Evolutionary conservation across 2,329 filamentous ascomycete genomes (phyloP).

Genomic region (Neocucurbitaria cava): DNA sequence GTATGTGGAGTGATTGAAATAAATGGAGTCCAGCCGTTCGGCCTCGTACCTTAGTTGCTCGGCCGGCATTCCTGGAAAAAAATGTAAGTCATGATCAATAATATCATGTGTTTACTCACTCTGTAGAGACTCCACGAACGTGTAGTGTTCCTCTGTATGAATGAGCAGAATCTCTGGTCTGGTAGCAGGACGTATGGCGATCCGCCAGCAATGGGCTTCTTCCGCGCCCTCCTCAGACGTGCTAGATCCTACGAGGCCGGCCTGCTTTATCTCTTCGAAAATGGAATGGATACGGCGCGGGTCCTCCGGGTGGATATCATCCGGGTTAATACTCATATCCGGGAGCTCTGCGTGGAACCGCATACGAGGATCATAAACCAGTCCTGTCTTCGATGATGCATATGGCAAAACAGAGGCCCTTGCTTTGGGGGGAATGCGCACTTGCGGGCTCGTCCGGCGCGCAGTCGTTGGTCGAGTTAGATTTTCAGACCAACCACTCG

Average conservation of each 20-base stretch:
- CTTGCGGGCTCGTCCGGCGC: slow-evolving; percentile 28
- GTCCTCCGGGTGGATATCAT: slow-evolving; percentile 91
- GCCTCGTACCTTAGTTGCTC: slow-evolving; percentile 74
- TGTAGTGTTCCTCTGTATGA: slow-evolving; percentile 78
- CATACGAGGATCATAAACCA: slow-evolving; percentile 89
- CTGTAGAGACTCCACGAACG: slow-evolving; percentile 72
- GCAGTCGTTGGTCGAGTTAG: slow-evolving; percentile 18
- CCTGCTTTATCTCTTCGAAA: slow-evolving; percentile 84
- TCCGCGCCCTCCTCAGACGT: slow-evolving; percentile 55
- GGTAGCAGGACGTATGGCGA: slow-evolving; percentile 78
- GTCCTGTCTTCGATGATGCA: slow-evolving; percentile 49
- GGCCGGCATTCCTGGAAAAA: slow-evolving; percentile 51
- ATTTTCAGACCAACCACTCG: slow-evolving; percentile 30
- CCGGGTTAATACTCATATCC: slow-evolving; percentile 52
- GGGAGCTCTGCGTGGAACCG: slow-evolving; percentile 84
- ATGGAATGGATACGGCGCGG: slow-evolving; percentile 91
- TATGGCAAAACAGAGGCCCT: slow-evolving; percentile 46
- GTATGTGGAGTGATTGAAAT: slow-evolving; percentile 78
- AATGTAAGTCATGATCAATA: slow-evolving; percentile 12
- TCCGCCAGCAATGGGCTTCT: slow-evolving; percentile 68
- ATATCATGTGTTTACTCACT: slow-evolving; percentile 41
- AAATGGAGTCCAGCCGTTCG: slow-evolving; percentile 54
- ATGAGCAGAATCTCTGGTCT: slow-evolving; percentile 80
- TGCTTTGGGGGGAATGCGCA: slow-evolving; percentile 40
- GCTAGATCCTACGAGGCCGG: slow-evolving; percentile 75